A percentile compares a stretch with the other conserved stretches of the same genome.
Evolutionary conservation across 2,329 filamentous ascomycete genomes (phyloP).

Genomic region (Stachybotrys chlorohalonatus): DNA sequence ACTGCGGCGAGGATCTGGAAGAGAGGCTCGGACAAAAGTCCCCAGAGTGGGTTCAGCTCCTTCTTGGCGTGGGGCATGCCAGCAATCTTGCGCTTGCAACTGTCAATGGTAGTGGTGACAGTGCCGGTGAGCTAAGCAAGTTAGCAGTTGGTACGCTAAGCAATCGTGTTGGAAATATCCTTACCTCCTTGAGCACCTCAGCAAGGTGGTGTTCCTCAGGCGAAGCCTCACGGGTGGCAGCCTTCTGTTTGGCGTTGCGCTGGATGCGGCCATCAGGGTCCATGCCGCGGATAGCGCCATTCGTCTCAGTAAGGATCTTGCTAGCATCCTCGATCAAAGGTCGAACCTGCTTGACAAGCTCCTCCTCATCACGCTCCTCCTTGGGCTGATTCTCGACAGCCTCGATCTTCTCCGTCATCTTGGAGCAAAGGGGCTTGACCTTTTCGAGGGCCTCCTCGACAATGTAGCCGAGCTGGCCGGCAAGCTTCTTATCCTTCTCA

Average conservation of each 20-base stretch:
- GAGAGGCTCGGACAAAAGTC: conserved; percentile 70
- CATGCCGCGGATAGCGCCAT: conserved; percentile 76
- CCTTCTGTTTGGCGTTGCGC: conserved; percentile 74
- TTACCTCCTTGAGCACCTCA: conserved; percentile 68
- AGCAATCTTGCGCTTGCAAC: conserved; percentile 78
- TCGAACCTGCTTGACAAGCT: conserved; percentile 76
- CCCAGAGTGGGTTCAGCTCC: conserved; percentile 86
- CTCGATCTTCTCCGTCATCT: conserved; percentile 80
- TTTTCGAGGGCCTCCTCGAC: conserved; percentile 75
- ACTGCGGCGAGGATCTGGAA: conserved; percentile 91
- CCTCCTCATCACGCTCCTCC: conserved; percentile 84
- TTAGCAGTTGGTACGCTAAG: not conserved
- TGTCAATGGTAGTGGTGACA: conserved; percentile 76
- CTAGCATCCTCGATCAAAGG: conserved; percentile 82
- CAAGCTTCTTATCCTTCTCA: conserved; percentile 66
- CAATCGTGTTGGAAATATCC: conserved; percentile 4
- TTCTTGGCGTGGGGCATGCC: conserved; percentile 94
- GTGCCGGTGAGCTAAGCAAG: conserved; percentile 56
- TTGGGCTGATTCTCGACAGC: conserved; percentile 70
- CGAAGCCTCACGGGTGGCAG: conserved; percentile 52
- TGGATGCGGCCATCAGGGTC: conserved; percentile 85
- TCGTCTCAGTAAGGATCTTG: conserved; percentile 75
- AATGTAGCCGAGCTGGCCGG: conserved; percentile 62
- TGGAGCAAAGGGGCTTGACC: conserved; percentile 75
- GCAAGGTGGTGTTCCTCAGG: conserved; percentile 81